phyloP scores from a whole-genome alignment of 2,329 filamentous ascomycete species.

The Mycocentrospora acerina region DNA sequence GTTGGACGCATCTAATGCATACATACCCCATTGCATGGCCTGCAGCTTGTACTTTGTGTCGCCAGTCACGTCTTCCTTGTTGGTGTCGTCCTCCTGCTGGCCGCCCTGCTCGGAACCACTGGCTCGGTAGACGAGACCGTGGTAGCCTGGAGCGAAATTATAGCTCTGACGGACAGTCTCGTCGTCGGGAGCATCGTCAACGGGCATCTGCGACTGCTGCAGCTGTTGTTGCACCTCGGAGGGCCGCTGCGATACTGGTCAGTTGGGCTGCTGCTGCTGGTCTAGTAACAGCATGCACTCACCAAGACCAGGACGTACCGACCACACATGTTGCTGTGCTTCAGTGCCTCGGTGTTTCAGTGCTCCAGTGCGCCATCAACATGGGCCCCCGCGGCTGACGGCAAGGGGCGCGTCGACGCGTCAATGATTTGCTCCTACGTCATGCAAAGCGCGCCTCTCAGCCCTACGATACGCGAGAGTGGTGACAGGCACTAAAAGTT shows the following conservation, averaged over 20 bases:
- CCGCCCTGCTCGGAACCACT: conserved; percentile 64
- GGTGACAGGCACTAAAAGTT: conserved; percentile 32
- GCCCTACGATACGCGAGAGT: conserved; percentile 26
- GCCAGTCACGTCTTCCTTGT: conserved; percentile 14
- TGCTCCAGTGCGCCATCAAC: no score
- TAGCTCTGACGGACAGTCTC: conserved; percentile 73
- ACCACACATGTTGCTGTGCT: conserved; percentile 61
- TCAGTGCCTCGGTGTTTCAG: conserved; percentile 19
- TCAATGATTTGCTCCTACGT: conserved; percentile 34
- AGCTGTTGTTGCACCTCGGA: conserved; percentile 74
- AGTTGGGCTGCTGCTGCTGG: conserved; percentile 4
- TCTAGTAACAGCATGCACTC: conserved; percentile 27
- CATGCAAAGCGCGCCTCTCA: conserved; percentile 27
- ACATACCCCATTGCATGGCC: conserved; percentile 83
- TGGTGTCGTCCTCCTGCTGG: conserved; percentile 13
- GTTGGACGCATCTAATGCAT: conserved; percentile 5
- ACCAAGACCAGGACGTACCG: conserved; percentile 66
- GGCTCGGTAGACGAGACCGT: conserved; percentile 83
- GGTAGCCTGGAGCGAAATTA: conserved; percentile 88
- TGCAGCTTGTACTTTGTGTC: conserved; percentile 76
- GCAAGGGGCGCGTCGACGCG: conserved; percentile 9
- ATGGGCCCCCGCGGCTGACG: no score
- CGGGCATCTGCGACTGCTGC: conserved; percentile 71
- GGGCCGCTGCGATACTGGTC: conserved; percentile 59
- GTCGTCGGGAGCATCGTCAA: conserved; percentile 71